phyloP scores from a whole-genome alignment of 106 monocot species.

The Acorus gramineus region DNA sequence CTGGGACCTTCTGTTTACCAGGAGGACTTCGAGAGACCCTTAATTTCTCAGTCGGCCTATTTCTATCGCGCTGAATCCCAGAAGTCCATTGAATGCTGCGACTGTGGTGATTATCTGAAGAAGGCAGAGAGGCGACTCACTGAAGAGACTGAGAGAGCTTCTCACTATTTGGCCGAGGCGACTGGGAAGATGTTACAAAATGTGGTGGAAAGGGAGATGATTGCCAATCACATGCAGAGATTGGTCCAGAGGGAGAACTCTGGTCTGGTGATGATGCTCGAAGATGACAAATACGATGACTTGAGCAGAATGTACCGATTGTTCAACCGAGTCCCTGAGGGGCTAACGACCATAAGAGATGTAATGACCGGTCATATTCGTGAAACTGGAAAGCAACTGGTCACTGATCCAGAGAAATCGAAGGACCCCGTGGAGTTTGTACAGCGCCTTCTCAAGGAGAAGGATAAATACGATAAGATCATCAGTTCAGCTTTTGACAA shows the following conservation, averaged over 20 bases:
- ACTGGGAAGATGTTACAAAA: constrained; percentile 65
- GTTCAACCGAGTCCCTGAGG: constrained; percentile 72
- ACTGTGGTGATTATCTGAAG: constrained; percentile 80
- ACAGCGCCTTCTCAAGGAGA: constrained; percentile 69
- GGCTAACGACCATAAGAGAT: constrained; percentile 65
- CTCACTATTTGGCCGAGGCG: constrained; percentile 62
- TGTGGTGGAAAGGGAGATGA: constrained; percentile 93
- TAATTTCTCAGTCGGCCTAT: constrained; percentile 65
- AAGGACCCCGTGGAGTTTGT: constrained; percentile 96
- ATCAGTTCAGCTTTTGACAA: constrained; percentile 69
- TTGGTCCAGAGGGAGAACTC: constrained; percentile 94
- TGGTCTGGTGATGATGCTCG: constrained; percentile 86
- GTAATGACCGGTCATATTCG: constrained; percentile 82
- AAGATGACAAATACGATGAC: constrained; percentile 88
- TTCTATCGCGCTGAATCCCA: constrained; percentile 87
- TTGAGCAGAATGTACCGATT: constrained; percentile 77
- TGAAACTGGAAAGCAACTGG: constrained; percentile 74
- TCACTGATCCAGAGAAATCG: constrained; percentile 73
- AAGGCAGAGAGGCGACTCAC: constrained; percentile 80
- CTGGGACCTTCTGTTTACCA: constrained; percentile 69
- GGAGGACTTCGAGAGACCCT: constrained; percentile 83
- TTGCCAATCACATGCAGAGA: constrained; percentile 91
- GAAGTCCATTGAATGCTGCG: constrained; percentile 73
- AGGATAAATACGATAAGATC: constrained; percentile 92
- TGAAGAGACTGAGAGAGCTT: constrained; percentile 90